Percentiles rank a stretch among this genome's conserved stretches.
These are phyloP conservation scores for Umbelopsis ramanniana DNA, from an alignment of 192 early-diverging fungal species.

Conservation along the genomic window DNA sequence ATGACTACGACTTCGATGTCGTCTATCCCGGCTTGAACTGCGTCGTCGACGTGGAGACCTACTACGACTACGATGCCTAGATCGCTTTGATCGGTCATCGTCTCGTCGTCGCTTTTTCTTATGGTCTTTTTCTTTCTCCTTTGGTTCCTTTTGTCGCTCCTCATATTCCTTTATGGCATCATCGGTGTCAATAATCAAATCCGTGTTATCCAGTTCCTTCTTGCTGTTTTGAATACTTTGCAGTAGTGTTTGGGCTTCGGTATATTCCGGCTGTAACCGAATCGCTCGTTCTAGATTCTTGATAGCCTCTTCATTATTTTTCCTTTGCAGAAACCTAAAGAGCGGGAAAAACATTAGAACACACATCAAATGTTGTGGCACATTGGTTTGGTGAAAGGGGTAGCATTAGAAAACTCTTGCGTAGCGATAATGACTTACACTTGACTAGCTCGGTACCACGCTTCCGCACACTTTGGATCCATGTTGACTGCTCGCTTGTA, in stretches of 20 bases:
- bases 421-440: no score
- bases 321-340: conserved; percentile 32
- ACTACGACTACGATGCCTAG: background rate
- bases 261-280: conserved; percentile 46
- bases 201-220: background rate
- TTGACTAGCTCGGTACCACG: conserved; percentile 41
- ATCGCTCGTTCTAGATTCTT: conserved; percentile 57
- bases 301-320: conserved; percentile 55
- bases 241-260: conserved; percentile 49
- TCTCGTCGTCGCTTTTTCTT: conserved; percentile 13
- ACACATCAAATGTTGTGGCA: background rate
- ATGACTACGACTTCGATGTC: conserved; percentile 5
- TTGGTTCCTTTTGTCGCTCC: conserved; percentile 3
- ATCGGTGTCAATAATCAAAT: conserved; percentile 17
- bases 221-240: conserved; percentile 21
- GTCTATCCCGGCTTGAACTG: conserved; percentile 1
- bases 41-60: background rate
- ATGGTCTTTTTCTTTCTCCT: conserved; percentile 6
- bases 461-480: conserved; percentile 46
- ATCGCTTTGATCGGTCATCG: background rate
- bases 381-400: no score
- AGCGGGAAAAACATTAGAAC: background rate
- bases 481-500: conserved; percentile 43
- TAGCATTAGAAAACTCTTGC: no score
- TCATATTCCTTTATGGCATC: conserved; percentile 17